These are phyloP conservation scores for Trametes polyzona DNA, from an alignment of 1,284 basidiomycete genomes.

Conservation along the genomic window DNA sequence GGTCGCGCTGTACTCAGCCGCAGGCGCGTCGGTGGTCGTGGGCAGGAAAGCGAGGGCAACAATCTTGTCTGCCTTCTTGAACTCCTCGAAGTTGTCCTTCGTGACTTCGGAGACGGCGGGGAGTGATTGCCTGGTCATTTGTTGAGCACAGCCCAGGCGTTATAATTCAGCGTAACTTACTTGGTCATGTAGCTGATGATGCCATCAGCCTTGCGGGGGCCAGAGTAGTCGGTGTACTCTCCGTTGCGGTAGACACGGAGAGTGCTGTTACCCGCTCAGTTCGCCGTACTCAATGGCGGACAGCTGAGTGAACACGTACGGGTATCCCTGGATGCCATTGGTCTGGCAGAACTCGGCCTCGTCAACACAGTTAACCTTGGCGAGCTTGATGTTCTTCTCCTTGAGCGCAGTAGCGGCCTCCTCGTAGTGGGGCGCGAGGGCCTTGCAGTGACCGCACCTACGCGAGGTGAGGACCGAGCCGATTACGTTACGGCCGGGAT, in stretches of 20 bases:
- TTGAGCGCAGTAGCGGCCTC: conserved; percentile 94
- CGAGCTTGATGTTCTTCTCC: conserved; percentile 87
- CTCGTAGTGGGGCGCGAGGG: conserved; percentile 93
- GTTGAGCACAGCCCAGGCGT: neutral
- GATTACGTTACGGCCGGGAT: neutral
- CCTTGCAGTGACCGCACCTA: conserved; percentile 93
- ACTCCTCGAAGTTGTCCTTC: conserved; percentile 78
- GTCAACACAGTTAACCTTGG: conserved; percentile 96
- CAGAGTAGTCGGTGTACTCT: conserved; percentile 77
- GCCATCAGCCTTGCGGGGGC: conserved; percentile 93
- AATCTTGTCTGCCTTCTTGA: conserved; percentile 89
- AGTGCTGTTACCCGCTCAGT: conserved; percentile 49
- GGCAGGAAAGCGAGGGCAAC: conserved; percentile 89
- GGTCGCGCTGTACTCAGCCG: conserved; percentile 73
- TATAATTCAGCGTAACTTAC: conserved; percentile 50
- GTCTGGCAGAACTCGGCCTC: conserved; percentile 85
- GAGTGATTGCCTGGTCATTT: conserved; percentile 79
- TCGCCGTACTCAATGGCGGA: neutral
- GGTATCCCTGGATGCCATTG: conserved; percentile 90
- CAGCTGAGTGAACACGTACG: conserved; percentile 56
- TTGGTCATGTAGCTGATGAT: conserved; percentile 99
- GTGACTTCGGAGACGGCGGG: conserved; percentile 92
- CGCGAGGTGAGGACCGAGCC: conserved; percentile 6
- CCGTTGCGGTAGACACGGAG: conserved; percentile 94
- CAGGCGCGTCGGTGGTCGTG: conserved; percentile 67